Base-by-base conservation (phyloP, 345 rosid genomes). In the Punica granatum region DNA sequence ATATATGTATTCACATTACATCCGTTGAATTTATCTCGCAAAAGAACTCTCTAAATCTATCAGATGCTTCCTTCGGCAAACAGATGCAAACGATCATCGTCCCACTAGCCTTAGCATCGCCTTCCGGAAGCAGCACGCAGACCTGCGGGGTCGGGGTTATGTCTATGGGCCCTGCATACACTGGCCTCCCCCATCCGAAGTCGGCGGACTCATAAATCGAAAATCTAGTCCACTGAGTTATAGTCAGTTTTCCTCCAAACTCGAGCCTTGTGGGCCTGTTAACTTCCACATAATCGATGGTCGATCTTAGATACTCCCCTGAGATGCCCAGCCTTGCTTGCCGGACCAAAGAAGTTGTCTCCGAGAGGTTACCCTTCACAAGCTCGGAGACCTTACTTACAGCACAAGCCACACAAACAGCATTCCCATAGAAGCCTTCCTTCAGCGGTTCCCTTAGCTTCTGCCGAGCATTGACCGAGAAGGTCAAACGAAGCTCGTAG, bases 211-310 rank as follows among this genome's bases (percentile, higher is more conserved):
- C 96, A 25, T 90, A 87, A 39, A 88, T 86, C 0, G 89, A 78
- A 67, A 92, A 87, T 70, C 92, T 85, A 14, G 97, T 90, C 98
- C 98, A 88, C 34, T 92, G 97, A 12, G 98, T 92, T 62, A 92
- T 88, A 30, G 90, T 87, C 76, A 92, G 65, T 74, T 89, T 93
- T 60, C 96, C 96, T 23, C 89, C 96, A 60, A 92, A 90, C 77
- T 93, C 98, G 43, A 90, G 84, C 87, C 76, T 84, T 36, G 68
- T 81, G 21, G 96, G 94, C 74, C 97, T 78, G 53, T 86, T 76
- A 18, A 82, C 75, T 56, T 90, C 88, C 18, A 93, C 82, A 53
- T 83, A 78, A 75, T 90, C 97, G 13, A 90, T 69, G 10, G 83
- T 87, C 1, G 97, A 88, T 46, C 86, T 80, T 43, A 90, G 71